Percentiles rank a stretch among this genome's conserved stretches.
These are phyloP conservation scores for Hanseniaspora occidentalis DNA, from an alignment of 805 yeast species.

Conservation along the genomic window DNA sequence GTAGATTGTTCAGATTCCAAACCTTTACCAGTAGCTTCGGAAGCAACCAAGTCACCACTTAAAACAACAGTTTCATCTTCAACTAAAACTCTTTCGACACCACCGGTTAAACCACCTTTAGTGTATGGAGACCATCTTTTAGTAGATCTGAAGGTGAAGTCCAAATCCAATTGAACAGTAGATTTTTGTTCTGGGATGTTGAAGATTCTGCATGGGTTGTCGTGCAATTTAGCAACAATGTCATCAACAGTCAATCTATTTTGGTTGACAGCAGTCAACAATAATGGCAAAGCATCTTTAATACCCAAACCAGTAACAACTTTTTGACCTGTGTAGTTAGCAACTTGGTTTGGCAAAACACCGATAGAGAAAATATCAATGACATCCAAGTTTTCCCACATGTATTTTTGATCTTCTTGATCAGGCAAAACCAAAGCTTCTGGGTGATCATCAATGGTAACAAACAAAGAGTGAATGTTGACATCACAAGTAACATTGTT, in stretches of 20 bases:
- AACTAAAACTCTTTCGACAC: constrained; percentile 78
- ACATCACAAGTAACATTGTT: constrained; percentile 85
- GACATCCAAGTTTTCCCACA: constrained; percentile 62
- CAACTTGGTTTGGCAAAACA: constrained; percentile 58
- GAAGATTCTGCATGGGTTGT: constrained; percentile 72
- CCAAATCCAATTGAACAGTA: constrained; percentile 70
- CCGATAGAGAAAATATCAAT: constrained; percentile 88
- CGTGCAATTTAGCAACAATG: constrained; percentile 60
- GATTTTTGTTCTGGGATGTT: constrained; percentile 74
- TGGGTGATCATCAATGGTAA: constrained; percentile 59
- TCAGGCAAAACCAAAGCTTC: constrained; percentile 68
- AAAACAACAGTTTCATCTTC: constrained; percentile 69
- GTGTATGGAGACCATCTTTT: constrained; percentile 43
- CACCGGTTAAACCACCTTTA: constrained; percentile 51
- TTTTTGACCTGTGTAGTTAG: constrained; percentile 48
- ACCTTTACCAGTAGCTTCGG: constrained; percentile 45
- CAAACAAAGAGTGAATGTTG: constrained; percentile 64
- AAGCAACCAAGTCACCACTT: constrained; percentile 62
- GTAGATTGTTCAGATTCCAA: constrained; percentile 22
- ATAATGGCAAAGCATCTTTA: constrained; percentile 68
- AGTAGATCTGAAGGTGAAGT: constrained; percentile 37
- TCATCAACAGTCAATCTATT: constrained; percentile 63
- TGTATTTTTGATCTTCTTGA: constrained; percentile 62
- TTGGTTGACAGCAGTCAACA: constrained; percentile 66
- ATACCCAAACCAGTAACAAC: constrained; percentile 66